Evolutionary conservation across 1,284 basidiomycete genomes (phyloP).

Genomic region (Gymnopus androsaceus): DNA sequence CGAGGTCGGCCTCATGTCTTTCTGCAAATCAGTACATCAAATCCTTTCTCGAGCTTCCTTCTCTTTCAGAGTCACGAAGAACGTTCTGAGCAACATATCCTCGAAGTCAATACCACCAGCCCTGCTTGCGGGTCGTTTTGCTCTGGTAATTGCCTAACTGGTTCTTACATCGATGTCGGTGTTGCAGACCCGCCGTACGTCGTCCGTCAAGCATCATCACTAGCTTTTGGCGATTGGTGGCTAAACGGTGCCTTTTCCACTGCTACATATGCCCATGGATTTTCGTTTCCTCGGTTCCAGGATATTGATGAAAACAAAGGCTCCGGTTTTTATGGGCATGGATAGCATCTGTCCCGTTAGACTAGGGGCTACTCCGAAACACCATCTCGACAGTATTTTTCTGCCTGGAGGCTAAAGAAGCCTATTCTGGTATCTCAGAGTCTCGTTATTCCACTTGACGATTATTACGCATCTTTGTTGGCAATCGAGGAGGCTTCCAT

Average conservation of each 20-base stretch:
- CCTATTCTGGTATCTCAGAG: neutral
- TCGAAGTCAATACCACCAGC: neutral
- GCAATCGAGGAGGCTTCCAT: constrained; percentile 17
- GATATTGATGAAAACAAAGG: neutral
- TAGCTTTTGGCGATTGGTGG: neutral
- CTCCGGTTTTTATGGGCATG: too few species aligned
- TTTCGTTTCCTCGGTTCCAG: neutral
- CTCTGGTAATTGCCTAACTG: neutral
- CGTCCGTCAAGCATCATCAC: neutral
- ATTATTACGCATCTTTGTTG: constrained; percentile 41
- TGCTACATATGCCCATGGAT: neutral
- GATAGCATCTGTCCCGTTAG: neutral
- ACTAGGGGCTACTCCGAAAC: neutral
- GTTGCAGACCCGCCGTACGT: neutral
- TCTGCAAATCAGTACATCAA: constrained; percentile 10
- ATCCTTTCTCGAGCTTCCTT: neutral
- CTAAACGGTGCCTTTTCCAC: neutral
- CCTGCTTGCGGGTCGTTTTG: neutral
- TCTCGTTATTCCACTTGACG: constrained; percentile 24
- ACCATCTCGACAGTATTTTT: too few species aligned
- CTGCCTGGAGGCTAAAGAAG: too few species aligned
- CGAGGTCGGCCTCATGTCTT: constrained; percentile 13
- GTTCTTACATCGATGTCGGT: too few species aligned
- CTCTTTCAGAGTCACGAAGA: constrained; percentile 9
- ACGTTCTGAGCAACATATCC: neutral